Percentiles rank a stretch among this genome's conserved stretches.
These are phyloP conservation scores for Penicillium vulpinum DNA, from an alignment of 2,329 filamentous ascomycete species.

Conservation along the genomic window DNA sequence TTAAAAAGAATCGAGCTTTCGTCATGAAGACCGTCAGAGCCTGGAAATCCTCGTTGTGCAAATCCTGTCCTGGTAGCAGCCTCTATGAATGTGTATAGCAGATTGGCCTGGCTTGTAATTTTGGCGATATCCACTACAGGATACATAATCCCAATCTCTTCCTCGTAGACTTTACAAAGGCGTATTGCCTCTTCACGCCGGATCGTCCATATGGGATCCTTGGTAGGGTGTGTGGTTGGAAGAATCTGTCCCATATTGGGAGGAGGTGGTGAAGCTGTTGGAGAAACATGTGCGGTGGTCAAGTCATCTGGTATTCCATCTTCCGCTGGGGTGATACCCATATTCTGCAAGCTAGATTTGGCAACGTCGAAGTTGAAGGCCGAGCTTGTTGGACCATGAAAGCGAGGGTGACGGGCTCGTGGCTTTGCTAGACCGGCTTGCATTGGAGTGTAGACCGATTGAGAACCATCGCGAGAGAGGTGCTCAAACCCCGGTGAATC, in stretches of 20 bases:
- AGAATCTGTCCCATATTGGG: slow-evolving; percentile 35
- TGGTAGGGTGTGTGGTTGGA: slow-evolving; percentile 46
- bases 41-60: slow-evolving; percentile 54
- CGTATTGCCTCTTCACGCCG: slow-evolving; percentile 76
- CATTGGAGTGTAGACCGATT: slow-evolving; percentile 38
- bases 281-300: slow-evolving; percentile 55
- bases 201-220: slow-evolving; percentile 80
- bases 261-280: slow-evolving; percentile 48
- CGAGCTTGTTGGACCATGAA: slow-evolving; percentile 81
- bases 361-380: slow-evolving; percentile 84
- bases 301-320: slow-evolving; percentile 63
- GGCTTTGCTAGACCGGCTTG: slow-evolving; percentile 47
- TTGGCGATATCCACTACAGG: slow-evolving; percentile 75
- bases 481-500: slow-evolving; percentile 38
- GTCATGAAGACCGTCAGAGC: slow-evolving; percentile 61
- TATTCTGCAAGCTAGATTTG: slow-evolving; percentile 80
- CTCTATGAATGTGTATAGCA: slow-evolving; percentile 72
- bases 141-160: slow-evolving; percentile 92
- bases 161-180: slow-evolving; percentile 76
- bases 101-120: slow-evolving; percentile 68
- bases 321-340: slow-evolving; percentile 72
- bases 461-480: slow-evolving; percentile 42
- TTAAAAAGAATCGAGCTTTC: slow-evolving; percentile 73
- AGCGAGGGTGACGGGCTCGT: slow-evolving; percentile 62
- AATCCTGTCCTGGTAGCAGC: slow-evolving; percentile 61